A percentile compares a stretch with the other conserved stretches of the same genome.
Conservation (phyloP, 352 stramenopile species). For the Phytophthora pinifolia region DNA sequence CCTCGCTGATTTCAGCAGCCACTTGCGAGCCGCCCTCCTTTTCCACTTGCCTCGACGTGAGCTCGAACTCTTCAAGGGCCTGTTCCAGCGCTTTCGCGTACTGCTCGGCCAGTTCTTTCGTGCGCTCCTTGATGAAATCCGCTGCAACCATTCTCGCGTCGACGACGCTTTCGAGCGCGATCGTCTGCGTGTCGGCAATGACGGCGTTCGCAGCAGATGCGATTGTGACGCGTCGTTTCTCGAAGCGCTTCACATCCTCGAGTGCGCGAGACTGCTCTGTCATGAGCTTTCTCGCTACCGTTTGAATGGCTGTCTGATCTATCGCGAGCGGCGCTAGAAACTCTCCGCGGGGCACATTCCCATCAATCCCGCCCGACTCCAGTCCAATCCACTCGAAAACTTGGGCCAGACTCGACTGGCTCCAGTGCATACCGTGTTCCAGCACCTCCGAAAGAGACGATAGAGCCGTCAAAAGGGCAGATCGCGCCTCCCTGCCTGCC, state of each 20-base stretch:
- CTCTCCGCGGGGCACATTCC: slow-evolving; percentile 11
- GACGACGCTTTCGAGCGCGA: slow-evolving; percentile 39
- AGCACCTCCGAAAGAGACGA: slow-evolving; percentile 11
- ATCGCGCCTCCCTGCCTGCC: neutral
- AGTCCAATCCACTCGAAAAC: slow-evolving; percentile 20
- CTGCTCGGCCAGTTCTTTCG: slow-evolving; percentile 30
- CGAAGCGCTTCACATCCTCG: slow-evolving; percentile 49
- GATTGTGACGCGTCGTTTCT: slow-evolving; percentile 41
- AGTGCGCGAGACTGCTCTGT: slow-evolving; percentile 43
- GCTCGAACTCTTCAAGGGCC: slow-evolving; percentile 40
- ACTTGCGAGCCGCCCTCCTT: slow-evolving; percentile 6
- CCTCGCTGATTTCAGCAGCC: slow-evolving; percentile 2
- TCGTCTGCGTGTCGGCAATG: slow-evolving; percentile 38
- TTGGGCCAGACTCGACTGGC: slow-evolving; percentile 7
- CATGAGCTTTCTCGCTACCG: slow-evolving; percentile 24
- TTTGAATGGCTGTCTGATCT: slow-evolving; percentile 19
- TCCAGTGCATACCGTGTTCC: slow-evolving; percentile 3
- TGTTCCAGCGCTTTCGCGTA: slow-evolving; percentile 38
- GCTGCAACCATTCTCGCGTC: slow-evolving; percentile 40
- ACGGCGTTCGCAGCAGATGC: slow-evolving; percentile 36
- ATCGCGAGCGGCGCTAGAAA: slow-evolving; percentile 13
- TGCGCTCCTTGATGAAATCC: slow-evolving; percentile 41
- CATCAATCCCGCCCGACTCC: slow-evolving; percentile 13
- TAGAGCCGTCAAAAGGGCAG: neutral
- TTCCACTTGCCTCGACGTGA: slow-evolving; percentile 18